Percentiles rank a stretch among this genome's conserved stretches.
Conservation (phyloP, 163 green algal genomes). For the Scenedesmus sp. region DNA sequence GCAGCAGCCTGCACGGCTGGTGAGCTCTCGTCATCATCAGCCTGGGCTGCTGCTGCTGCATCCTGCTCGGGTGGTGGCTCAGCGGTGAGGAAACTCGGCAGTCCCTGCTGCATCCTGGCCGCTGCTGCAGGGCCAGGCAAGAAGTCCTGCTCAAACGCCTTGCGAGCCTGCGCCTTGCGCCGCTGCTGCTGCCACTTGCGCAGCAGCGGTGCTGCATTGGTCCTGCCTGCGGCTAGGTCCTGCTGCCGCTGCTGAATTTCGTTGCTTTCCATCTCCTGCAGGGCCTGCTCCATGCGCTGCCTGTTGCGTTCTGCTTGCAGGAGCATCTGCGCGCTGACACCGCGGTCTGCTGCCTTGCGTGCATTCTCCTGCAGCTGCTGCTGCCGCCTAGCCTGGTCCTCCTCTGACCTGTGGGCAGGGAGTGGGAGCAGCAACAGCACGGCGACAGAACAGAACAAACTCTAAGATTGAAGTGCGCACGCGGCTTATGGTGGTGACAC, state of each 20-base stretch:
- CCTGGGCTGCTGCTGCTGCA: background rate
- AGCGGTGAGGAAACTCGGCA: conserved; percentile 33
- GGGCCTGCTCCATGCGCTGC: conserved; percentile 40
- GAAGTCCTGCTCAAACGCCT: conserved; percentile 49
- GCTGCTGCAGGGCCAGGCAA: conserved; percentile 16
- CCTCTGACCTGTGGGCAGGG: background rate
- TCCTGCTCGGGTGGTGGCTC: background rate
- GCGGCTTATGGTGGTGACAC: background rate
- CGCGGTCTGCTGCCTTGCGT: conserved; percentile 28
- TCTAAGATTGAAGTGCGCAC: background rate
- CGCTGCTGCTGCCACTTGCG: conserved; percentile 48
- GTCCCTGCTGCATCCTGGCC: background rate
- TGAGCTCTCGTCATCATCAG: background rate
- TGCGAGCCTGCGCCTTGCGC: conserved; percentile 9
- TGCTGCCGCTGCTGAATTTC: conserved; percentile 39
- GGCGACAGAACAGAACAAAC: background rate
- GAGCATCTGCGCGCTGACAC: conserved; percentile 26
- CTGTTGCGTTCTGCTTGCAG: conserved; percentile 36
- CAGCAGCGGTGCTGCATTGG: conserved; percentile 41
- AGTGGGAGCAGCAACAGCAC: background rate
- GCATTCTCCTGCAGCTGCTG: conserved; percentile 20
- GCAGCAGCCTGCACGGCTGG: background rate
- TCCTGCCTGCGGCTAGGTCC: conserved; percentile 3
- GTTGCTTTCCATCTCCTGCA: conserved; percentile 43
- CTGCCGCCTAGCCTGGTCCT: background rate